Base-by-base conservation (phyloP, 1,139 yeast species). In the Yamadazyma jaroonii region DNA sequence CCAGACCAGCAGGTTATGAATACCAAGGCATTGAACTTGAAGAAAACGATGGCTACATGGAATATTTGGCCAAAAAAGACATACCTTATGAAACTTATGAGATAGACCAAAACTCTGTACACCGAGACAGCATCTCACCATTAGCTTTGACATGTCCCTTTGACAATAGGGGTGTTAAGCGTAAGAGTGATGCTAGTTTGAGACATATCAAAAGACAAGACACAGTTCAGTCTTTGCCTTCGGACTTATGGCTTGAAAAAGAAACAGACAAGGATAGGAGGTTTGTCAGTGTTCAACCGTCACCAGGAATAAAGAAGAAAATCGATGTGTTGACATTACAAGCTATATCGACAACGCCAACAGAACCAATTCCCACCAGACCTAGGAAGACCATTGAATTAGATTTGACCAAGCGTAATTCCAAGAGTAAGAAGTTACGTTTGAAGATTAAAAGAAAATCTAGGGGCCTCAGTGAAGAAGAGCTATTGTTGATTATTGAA, bases 21-120 rank as follows among this genome's bases (percentile, higher is more conserved):
- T 54, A 45, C 25, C 38, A 40, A 4, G 59, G 53, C 1, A 34
- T 54, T 8, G 15, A 35, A 5, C 29, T 57, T 8, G 35, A 29
- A 2, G 44, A 39, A 29, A 27, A 37, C 32, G 57, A 56, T 26
- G 58, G 59, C 4, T 57, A 48, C 33, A 22, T 32, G 8, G 52
- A 48, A 9, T 57, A 38, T 17, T 35, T 38, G 23, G 35, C 6
- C 7, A 22, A 24, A n/a, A 12, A 4, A 4, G 8, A 29, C 5
- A 23, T n/a, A n/a, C n/a, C n/a, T n/a, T n/a, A n/a, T n/a, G n/a
- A n/a, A n/a, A n/a, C n/a, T n/a, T n/a, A n/a, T n/a, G n/a, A n/a
- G n/a, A n/a, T n/a, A n/a, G n/a, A n/a, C n/a, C n/a, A n/a, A n/a
- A n/a, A n/a, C n/a, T n/a, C n/a, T n/a, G n/a, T n/a, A n/a, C n/a